These are phyloP conservation scores for Mycosphaerella sp. DNA, from an alignment of 2,329 filamentous ascomycete species.

Conservation along the genomic window DNA sequence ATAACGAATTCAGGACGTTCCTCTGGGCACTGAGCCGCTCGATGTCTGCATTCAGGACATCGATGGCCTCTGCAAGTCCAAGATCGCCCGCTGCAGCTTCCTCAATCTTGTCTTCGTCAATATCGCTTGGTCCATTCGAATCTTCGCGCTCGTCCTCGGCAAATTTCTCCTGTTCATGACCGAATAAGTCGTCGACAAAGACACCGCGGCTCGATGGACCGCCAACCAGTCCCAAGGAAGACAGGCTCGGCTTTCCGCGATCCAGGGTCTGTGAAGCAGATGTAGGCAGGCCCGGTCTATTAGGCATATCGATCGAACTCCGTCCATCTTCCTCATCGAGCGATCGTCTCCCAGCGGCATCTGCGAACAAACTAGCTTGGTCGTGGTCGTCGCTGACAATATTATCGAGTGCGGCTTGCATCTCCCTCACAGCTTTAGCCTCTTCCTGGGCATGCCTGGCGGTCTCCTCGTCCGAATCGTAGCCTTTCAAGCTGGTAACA, in stretches of 20 bases:
- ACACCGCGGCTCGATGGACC: slow-evolving; percentile 82
- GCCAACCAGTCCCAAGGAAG: slow-evolving; percentile 84
- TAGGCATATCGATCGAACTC: slow-evolving; percentile 15
- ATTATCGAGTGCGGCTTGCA: slow-evolving; percentile 84
- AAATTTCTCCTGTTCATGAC: slow-evolving; percentile 79
- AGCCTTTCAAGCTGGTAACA: slow-evolving; percentile 70
- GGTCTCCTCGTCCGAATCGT: slow-evolving; percentile 63
- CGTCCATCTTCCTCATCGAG: slow-evolving; percentile 32
- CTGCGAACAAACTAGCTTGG: slow-evolving; percentile 59
- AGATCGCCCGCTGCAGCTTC: slow-evolving; percentile 92
- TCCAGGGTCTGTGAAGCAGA: slow-evolving; percentile 38
- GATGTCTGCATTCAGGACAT: slow-evolving; percentile 79
- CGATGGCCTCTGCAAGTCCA: slow-evolving; percentile 86
- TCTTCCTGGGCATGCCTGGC: slow-evolving; percentile 54
- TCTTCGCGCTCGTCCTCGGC: slow-evolving; percentile 81
- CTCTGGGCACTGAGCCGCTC: slow-evolving; percentile 83
- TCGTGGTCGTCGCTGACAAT: slow-evolving; percentile 77
- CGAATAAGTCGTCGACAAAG: slow-evolving; percentile 88
- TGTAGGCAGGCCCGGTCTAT: slow-evolving; percentile 11
- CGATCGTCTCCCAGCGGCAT: slow-evolving; percentile 52
- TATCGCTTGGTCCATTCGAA: slow-evolving; percentile 52
- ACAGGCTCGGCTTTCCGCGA: slow-evolving; percentile 71
- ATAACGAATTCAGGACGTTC: slow-evolving; percentile 82
- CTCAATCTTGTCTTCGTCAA: slow-evolving; percentile 75
- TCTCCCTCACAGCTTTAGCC: slow-evolving; percentile 77